Evolutionary conservation across 192 early-diverging fungal species (phyloP).

Genomic region (Phlyctochytrium arcticum): DNA sequence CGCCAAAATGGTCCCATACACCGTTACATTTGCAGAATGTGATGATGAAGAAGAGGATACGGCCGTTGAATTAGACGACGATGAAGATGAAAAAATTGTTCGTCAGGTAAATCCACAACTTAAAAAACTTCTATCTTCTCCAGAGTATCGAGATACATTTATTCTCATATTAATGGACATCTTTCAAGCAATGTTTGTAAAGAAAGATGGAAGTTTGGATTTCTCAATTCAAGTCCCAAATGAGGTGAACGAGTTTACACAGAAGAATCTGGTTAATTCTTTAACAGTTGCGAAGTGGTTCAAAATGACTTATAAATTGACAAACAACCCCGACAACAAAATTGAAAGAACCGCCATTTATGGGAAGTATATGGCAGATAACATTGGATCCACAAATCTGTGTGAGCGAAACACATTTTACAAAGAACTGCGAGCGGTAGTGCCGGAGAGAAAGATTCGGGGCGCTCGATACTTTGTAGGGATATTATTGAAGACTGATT

Average conservation of each 20-base stretch:
- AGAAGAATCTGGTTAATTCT: neutral
- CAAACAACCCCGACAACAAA: too few relatives aligned
- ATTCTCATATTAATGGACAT: conserved; percentile 7
- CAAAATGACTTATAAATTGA: conserved; percentile 1
- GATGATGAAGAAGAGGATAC: neutral
- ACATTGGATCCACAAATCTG: too few relatives aligned
- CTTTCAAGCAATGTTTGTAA: neutral
- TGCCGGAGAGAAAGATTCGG: too few relatives aligned
- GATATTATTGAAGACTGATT: too few relatives aligned
- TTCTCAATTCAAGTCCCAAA: neutral
- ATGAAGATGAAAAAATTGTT: neutral
- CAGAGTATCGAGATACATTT: conserved; percentile 4
- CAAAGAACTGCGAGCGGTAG: too few relatives aligned
- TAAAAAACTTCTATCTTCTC: neutral
- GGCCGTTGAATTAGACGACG: too few relatives aligned
- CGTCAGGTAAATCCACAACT: neutral
- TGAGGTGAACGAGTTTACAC: neutral
- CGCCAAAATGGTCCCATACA: neutral
- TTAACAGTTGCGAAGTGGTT: conserved; percentile 8
- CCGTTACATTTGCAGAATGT: neutral
- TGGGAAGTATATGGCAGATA: too few relatives aligned
- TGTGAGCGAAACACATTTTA: too few relatives aligned
- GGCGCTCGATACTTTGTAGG: too few relatives aligned
- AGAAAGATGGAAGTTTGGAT: neutral
- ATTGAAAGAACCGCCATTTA: too few relatives aligned